These are phyloP conservation scores for Epichloe bromicola DNA, from an alignment of 2,329 filamentous ascomycete species.

Conservation along the genomic window DNA sequence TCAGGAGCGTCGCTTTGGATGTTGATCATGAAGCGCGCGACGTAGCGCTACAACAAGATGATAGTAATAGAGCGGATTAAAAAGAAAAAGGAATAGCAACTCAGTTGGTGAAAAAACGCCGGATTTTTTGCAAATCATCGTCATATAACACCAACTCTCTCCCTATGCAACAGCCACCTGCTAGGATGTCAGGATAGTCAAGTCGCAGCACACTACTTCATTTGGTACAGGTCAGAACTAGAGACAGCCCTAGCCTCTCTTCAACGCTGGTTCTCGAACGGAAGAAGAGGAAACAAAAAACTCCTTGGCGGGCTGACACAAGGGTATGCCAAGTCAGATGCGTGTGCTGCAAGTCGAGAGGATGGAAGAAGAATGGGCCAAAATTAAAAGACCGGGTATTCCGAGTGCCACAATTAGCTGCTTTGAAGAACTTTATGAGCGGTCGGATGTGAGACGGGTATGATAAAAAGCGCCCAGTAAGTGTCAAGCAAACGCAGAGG, in stretches of 20 bases:
- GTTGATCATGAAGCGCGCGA: neutral
- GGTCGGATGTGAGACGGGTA: neutral
- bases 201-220: conserved; percentile 9
- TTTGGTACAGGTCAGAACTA: neutral
- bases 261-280: too few relatives aligned
- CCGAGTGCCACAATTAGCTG: too few relatives aligned
- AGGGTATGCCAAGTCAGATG: neutral
- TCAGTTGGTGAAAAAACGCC: conserved; percentile 13
- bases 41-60: neutral
- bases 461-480: neutral
- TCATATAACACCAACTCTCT: conserved; percentile 1
- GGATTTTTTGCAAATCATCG: conserved; percentile 5
- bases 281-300: neutral
- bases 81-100: neutral
- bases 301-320: neutral
- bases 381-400: neutral
- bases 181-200: neutral
- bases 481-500: neutral
- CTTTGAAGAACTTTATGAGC: too few relatives aligned
- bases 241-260: neutral
- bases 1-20: neutral
- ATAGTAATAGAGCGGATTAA: neutral
- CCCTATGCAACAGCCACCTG: neutral
- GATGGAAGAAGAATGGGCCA: neutral
- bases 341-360: neutral